Conservation (phyloP, 352 stramenopile species). For the Aphanomyces invadans region DNA sequence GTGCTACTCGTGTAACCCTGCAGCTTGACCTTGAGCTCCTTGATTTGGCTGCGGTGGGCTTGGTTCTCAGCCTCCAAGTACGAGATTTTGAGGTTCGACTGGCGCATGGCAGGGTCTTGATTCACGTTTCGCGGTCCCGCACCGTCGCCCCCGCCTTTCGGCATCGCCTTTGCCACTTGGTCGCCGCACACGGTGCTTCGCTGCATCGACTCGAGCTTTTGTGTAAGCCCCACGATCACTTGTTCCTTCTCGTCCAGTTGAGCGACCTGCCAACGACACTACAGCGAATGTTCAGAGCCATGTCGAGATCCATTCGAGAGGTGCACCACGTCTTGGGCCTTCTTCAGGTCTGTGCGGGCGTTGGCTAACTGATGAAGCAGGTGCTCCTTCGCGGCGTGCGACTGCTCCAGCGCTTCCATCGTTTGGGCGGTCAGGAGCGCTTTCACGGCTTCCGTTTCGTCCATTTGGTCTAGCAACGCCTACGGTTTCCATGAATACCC, state of each 20-base stretch:
- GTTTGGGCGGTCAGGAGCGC: slow-evolving; percentile 6
- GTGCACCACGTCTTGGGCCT: not conserved
- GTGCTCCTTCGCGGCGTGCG: not conserved
- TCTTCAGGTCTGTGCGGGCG: not conserved
- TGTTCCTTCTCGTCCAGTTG: slow-evolving; percentile 8
- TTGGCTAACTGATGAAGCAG: not conserved
- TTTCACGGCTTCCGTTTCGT: slow-evolving; percentile 6
- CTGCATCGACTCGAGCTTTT: not conserved
- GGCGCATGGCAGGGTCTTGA: not conserved
- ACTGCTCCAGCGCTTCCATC: not conserved
- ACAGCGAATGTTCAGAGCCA: not conserved
- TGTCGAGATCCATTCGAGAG: not conserved
- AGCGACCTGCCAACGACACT: not conserved
- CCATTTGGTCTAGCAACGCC: slow-evolving; percentile 12
- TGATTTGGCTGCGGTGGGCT: slow-evolving; percentile 1
- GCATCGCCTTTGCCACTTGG: not conserved
- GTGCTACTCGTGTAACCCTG: not conserved
- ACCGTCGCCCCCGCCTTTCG: not conserved
- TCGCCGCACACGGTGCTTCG: not conserved
- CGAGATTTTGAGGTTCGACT: slow-evolving; percentile 17
- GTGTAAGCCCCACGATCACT: not conserved
- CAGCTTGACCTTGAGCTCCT: slow-evolving; percentile 2
- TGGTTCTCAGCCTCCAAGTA: slow-evolving; percentile 9
- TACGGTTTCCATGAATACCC: not conserved
- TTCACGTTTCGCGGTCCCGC: not conserved